Base-by-base conservation (phyloP, 305 asterid species). In the Fraxinus floribunda region DNA sequence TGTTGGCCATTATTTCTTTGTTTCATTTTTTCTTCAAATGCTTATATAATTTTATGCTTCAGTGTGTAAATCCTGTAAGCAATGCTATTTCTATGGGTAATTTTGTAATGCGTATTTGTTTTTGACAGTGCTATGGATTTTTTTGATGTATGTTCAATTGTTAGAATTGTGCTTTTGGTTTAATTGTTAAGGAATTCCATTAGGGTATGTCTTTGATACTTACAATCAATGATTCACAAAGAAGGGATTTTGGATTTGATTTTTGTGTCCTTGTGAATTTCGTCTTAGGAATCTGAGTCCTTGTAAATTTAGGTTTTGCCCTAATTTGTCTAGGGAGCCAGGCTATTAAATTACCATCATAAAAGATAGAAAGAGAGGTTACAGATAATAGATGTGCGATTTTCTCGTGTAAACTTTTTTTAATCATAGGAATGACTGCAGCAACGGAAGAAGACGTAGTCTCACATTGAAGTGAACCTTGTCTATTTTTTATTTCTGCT, bases 1-100 rank as follows among this genome's bases (percentile, higher is more conserved):
- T 26, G 74, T 32, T 7, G 62, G 15, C 8, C 57, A 1, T 32
- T 79, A 20, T n/a, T n/a, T 64, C 13, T 38, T 80, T 49, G 26
- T 13, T 46, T 44, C 13, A 2, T 8, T 46, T 46, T 13, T 13
- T 13, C 35, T 26, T 5, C n/a, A 7, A 74, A 77, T 29, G 80
- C 66, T 52, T 38, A 75, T 77, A 35, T 64, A 7, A 75, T 52
- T 82, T 26, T 5, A 15, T 77, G 76, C 46, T 49, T 83, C 36
- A 55, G 5, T 49, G 16, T 74, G 73, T 15, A 60, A n/a, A 46
- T 75, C 52, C 52, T 80, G 64, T 26, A 7, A 60, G 70, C 10
- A 60, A 60, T 60, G 10, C 29, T 60, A 18, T 60, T 60, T 60
- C 30, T 22, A 7, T 60, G 55, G 46, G 35, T 62, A 46, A 11